Evolutionary conservation across 1,284 basidiomycete species (phyloP), one percentile per base, ranked within the genome.

Genomic region (Ceratobasidium sp.): DNA sequence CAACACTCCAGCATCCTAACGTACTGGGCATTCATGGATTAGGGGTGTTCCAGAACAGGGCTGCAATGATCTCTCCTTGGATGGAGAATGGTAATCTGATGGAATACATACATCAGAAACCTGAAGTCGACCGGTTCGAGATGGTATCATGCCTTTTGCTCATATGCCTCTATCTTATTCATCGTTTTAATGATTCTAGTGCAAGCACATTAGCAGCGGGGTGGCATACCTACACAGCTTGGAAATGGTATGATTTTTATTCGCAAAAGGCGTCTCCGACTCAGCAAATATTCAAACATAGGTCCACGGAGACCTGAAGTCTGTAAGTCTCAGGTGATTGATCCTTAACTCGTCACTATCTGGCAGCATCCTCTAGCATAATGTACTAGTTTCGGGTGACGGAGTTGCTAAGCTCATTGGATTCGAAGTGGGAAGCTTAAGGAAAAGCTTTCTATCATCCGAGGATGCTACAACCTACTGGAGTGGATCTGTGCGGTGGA

Each of bases 1-100:
- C 65, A 13, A 57, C 57, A n/a, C 50, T 46, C 38, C 28, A 42
- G 6, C 75, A 77, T n/a, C 20, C 44, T 3, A 57, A 68, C 48
- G 50, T 69, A 10, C 42, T 46, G 6, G 26, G 28, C 12, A 23
- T 69, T 9, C 52, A 38, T 4, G 75, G 65, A 48, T 28, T 67
- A 1, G 46, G n/a, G 3, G 10, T 28, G 9, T 67, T 50, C 23
- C 65, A 20, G 10, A 46, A 33, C n/a, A 44, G 44, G 20, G n/a
- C 52, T 26, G 65, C 46, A 23, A 28, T 67, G 44, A 20, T 67
- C 1, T 67, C 44, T 7, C 65, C 46, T 13, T 67, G 65, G 65
- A 50, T 48, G n/a, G 46, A 50, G 23, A 48, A 50, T 26, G 65
- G 65, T 1, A 52, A 12, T 26, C 3, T 65, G 17, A 7, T 65